Conservation (phyloP, 495 filamentous ascomycete genomes). For the Podospora bellae-mahoneyi region DNA sequence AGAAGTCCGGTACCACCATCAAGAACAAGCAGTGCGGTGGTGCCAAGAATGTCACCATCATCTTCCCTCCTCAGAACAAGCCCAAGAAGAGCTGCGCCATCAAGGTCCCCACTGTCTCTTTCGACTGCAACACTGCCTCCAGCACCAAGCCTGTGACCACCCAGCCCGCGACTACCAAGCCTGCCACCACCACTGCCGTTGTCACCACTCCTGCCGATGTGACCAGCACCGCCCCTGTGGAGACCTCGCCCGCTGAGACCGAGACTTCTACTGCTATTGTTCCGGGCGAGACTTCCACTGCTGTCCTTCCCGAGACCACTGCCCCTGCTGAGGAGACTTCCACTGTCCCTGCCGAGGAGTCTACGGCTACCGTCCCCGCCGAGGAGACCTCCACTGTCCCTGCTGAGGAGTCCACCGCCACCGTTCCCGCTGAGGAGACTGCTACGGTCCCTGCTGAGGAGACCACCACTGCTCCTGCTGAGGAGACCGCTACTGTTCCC, state of each 20-base stretch:
- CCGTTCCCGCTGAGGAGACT: constrained; percentile 14
- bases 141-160: constrained; percentile 35
- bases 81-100: constrained; percentile 60
- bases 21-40: constrained; percentile 88
- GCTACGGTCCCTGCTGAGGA: constrained; percentile 13
- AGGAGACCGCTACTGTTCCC: constrained; percentile 10
- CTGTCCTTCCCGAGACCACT: constrained; percentile 20
- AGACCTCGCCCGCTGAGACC: constrained; percentile 24
- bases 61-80: constrained; percentile 59
- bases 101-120: constrained; percentile 72
- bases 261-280: constrained; percentile 15
- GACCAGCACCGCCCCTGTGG: constrained; percentile 23
- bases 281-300: constrained; percentile 21
- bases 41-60: constrained; percentile 72
- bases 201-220: constrained; percentile 20
- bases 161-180: constrained; percentile 28
- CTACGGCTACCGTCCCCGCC: constrained; percentile 13
- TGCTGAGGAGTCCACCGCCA: constrained; percentile 6
- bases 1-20: constrained; percentile 60
- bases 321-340: constrained; percentile 7
- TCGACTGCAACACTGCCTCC: constrained; percentile 66
- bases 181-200: constrained; percentile 24
- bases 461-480: constrained; percentile 12
- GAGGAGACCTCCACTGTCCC: constrained; percentile 16
- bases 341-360: constrained; percentile 10